Evolutionary conservation across 2,329 filamentous ascomycete species (phyloP), one percentile per base, ranked within the genome.

Genomic region (Alternaria hordeiaustralica): DNA sequence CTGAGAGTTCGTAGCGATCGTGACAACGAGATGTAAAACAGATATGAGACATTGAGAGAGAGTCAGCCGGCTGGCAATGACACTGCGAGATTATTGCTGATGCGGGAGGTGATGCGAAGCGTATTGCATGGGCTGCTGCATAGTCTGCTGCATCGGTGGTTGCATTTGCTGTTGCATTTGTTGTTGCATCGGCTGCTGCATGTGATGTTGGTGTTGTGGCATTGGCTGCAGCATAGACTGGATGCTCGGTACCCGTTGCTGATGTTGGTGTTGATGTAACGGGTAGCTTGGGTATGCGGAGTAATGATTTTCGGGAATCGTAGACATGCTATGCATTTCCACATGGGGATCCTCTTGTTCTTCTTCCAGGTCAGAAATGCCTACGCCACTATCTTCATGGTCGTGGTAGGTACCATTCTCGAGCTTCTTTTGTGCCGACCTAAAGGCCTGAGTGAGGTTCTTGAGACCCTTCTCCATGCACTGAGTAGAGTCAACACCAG

Each of bases 381-480:
- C 89, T 82, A 92, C 87, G 75, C 88, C 90, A 82, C 88, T 91
- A 82, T 93, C 90, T 82, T 92, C 90, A 82, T 82, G 78, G 70
- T 82, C 79, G 70, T 75, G 76, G 74, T 82, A 79, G 73, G 75
- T 83, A 81, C 80, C 82, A 72, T 71, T 70, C 58, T 70, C 70
- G 84, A 87, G 87, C 82, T 89, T 89, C 73, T 89, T 89, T 62
- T 87, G 85, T 61, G 87, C 88, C 60, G 89, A 87, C 65, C 91
- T 88, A 68, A 89, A 86, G 56, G 89, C 87, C 71, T 89, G 88
- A 77, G 91, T 89, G 61, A 96, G 86, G 79, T 92, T 94, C 82
- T 94, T 95, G 72, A 95, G 84, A 36, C 93, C 92, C 75, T 91
- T 92, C 78, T 91, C 89, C 89, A 96, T 92, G 81, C 91, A 93